Conservation (phyloP, 495 filamentous ascomycete genomes). For the Lophiotrema nucula region DNA sequence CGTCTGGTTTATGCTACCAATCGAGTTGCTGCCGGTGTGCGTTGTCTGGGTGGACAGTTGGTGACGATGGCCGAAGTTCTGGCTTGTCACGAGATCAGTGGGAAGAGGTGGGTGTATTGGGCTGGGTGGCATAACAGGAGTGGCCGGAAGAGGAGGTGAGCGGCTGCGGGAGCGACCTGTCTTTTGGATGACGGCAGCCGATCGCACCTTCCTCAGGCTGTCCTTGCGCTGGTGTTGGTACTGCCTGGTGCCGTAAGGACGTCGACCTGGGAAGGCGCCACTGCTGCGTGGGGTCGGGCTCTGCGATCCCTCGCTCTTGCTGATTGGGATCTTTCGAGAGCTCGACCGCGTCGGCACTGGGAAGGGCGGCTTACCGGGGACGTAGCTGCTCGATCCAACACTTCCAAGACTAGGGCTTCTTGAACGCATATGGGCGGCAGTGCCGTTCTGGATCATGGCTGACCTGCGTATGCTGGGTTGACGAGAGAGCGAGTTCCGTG, state of each 20-base stretch:
- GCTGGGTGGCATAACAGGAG: constrained; percentile 45
- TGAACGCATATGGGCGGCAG: constrained; percentile 67
- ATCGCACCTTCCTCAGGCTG: constrained; percentile 74
- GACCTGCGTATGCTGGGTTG: constrained; percentile 59
- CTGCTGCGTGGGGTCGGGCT: constrained; percentile 66
- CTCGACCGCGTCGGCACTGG: constrained; percentile 87
- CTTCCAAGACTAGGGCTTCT: constrained; percentile 75
- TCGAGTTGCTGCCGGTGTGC: constrained; percentile 48
- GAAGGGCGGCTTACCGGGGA: constrained; percentile 55
- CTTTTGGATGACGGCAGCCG: constrained; percentile 68
- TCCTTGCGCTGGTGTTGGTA: constrained; percentile 50
- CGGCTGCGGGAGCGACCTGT: constrained; percentile 35
- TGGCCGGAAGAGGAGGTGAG: constrained; percentile 34
- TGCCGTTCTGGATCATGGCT: constrained; percentile 75
- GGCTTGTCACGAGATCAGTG: constrained; percentile 63
- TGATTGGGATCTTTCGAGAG: constrained; percentile 72
- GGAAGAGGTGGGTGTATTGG: constrained; percentile 72
- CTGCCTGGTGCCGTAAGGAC: constrained; percentile 33
- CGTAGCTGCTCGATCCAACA: constrained; percentile 41
- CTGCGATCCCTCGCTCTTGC: constrained; percentile 70
- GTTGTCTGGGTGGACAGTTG: constrained; percentile 57
- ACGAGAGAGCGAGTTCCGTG: constrained; percentile 22
- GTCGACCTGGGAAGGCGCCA: constrained; percentile 24
- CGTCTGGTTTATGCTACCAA: constrained; percentile 62
- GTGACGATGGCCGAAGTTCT: constrained; percentile 46